Evolutionary conservation across 768 basidiomycete species (phyloP).

Genomic region (Pisolithus microcarpus): DNA sequence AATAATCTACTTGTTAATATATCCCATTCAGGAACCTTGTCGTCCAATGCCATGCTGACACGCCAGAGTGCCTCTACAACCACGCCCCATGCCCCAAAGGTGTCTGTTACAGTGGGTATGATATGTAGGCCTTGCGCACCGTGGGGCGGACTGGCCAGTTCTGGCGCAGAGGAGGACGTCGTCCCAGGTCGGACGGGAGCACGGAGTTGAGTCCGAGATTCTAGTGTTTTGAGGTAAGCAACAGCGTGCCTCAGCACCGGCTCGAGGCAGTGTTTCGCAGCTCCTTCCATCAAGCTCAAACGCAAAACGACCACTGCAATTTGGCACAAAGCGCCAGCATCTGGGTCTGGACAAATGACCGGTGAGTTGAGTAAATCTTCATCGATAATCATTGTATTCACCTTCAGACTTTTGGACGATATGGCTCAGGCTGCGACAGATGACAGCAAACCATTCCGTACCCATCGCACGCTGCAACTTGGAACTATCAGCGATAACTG

Average conservation of each 20-base stretch:
- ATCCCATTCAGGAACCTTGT: constrained; percentile 36
- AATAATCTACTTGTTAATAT: constrained; percentile 45
- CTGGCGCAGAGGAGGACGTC: neutral
- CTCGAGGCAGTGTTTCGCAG: constrained; percentile 20
- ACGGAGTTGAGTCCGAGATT: constrained; percentile 13
- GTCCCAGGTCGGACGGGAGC: neutral
- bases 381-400: constrained; percentile 4
- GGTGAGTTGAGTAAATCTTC: neutral
- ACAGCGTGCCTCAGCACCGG: constrained; percentile 26
- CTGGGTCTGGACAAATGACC: constrained; percentile 11
- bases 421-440: constrained; percentile 45
- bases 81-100: constrained; percentile 41
- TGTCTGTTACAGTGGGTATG: constrained; percentile 15
- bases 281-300: constrained; percentile 29
- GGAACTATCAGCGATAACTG: constrained; percentile 39
- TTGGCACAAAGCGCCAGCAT: constrained; percentile 14
- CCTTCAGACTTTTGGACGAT: constrained; percentile 28
- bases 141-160: constrained; percentile 25
- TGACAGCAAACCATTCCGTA: constrained; percentile 53
- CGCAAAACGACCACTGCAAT: constrained; percentile 30
- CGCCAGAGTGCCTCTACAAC: constrained; percentile 44
- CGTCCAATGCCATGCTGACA: constrained; percentile 13
- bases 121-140: constrained; percentile 33
- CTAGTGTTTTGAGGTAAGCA: constrained; percentile 23
- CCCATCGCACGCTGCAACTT: constrained; percentile 50